Base-by-base conservation (phyloP, 1,284 basidiomycete species). In the Apiotrichum gamsii region DNA sequence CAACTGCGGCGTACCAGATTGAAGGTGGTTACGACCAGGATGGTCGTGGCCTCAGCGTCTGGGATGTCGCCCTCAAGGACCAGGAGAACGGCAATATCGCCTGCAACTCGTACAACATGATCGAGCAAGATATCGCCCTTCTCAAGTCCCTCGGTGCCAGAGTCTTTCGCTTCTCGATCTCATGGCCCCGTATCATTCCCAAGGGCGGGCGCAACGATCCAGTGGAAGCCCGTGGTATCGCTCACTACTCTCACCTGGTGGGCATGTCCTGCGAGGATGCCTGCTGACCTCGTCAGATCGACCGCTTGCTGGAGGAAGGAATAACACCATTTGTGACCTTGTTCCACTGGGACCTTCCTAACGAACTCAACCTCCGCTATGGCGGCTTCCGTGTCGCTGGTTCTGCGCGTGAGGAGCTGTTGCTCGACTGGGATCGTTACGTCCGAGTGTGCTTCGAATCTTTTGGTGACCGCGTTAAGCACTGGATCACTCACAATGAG, bases 141-240 rank as follows among this genome's bases (percentile, higher is more conserved):
- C 70, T 87, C 35, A 77, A 76, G 50, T 54, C 68, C 18, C 80
- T 81, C 43, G 78, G 79, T 21, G 78, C 76, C 38, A 80, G 78
- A 40, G 70, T 78, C 0, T 72, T 71, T 56, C 73, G 80, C 10
- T 84, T 87, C 68, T 83, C 82, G 11, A 72, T 87, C 35, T 77
- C 84, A 4, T 87, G 85, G 85, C 78, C 81, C 8, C 75, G 85
- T 29, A 77, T 87, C 54, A 83, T 87, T 43, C 82, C 82, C 5
- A 70, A 80, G 28, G 68, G 65, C 44, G 82, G 2, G 10, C 11
- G 15, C 9, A 15, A 23, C 37, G 24, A 28, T 11, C 10, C 24
- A 13, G 35, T 5, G 10, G 10, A 6, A 37, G 76, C 39, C n/a
- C n/a, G n/a, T n/a, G 85, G 84, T 3, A 80, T 87, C 55, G 74